phyloP scores from a whole-genome alignment of 1,139 yeast species.

The Lizanozyma gosingica region DNA sequence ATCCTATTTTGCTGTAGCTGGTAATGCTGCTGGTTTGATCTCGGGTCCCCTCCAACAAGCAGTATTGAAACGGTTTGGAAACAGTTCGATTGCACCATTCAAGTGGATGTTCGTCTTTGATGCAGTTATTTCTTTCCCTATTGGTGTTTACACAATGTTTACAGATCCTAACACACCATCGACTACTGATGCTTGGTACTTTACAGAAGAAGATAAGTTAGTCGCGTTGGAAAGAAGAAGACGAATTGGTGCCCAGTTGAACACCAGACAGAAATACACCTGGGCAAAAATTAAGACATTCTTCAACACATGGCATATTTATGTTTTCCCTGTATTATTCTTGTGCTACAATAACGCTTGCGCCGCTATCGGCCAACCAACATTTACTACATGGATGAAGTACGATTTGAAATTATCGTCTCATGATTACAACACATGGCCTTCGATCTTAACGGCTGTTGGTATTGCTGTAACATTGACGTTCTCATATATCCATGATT shows the following conservation, averaged over 20 bases:
- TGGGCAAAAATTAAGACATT: constrained; percentile 29
- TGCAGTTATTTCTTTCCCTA: constrained; percentile 41
- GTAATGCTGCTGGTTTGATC: constrained; percentile 34
- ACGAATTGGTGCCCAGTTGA: constrained; percentile 36
- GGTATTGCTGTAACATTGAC: constrained; percentile 33
- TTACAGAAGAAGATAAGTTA: constrained; percentile 20
- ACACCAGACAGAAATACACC: constrained; percentile 34
- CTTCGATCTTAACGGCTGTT: constrained; percentile 36
- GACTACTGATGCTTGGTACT: constrained; percentile 30
- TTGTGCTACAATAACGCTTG: constrained; percentile 42
- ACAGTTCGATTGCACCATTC: constrained; percentile 29
- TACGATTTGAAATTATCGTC: constrained; percentile 28
- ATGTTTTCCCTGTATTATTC: constrained; percentile 39
- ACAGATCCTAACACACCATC: constrained; percentile 37
- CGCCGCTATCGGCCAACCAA: constrained; percentile 35
- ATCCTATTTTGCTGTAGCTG: constrained; percentile 38
- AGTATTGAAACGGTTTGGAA: constrained; percentile 22
- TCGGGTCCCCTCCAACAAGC: constrained; percentile 41
- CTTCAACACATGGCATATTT: constrained; percentile 42
- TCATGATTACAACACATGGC: constrained; percentile 36
- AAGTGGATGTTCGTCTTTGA: constrained; percentile 48
- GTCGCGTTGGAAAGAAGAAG: constrained; percentile 30
- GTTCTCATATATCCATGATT: constrained; percentile 36
- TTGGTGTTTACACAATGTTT: constrained; percentile 33
- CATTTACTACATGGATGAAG: constrained; percentile 49